A percentile compares a stretch with the other conserved stretches of the same genome.
phyloP scores from a whole-genome alignment of 2,329 filamentous ascomycete species.

The Plectosphaerella cucumerina region DNA sequence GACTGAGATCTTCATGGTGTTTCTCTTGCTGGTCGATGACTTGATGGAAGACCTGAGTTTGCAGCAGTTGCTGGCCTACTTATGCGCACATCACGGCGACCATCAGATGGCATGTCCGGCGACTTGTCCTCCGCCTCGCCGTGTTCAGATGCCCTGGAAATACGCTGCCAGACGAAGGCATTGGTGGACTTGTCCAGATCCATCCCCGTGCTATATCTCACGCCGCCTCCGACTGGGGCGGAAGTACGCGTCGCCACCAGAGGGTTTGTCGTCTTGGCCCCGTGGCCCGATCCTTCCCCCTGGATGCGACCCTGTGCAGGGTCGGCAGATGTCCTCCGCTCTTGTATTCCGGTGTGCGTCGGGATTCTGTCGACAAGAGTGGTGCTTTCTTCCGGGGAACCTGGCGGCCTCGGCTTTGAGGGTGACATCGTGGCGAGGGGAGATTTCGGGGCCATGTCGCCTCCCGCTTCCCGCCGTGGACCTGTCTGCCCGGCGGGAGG shows the following conservation, averaged over 20 bases:
- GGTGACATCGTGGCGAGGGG: too few species aligned
- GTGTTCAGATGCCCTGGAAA: not conserved
- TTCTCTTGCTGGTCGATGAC: not conserved
- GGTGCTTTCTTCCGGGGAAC: not conserved
- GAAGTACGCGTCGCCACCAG: not conserved
- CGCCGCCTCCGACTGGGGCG: not conserved
- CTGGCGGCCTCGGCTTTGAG: too few species aligned
- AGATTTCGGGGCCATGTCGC: too few species aligned
- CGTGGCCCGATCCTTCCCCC: not conserved
- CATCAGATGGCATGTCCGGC: not conserved
- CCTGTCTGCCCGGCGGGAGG: too few species aligned
- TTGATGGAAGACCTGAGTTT: not conserved
- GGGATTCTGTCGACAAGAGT: not conserved
- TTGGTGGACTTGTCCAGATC: not conserved
- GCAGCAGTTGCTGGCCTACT: not conserved
- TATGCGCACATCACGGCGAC: not conserved
- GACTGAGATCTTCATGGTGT: not conserved
- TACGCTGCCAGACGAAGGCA: not conserved
- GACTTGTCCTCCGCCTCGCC: not conserved
- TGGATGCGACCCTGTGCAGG: not conserved
- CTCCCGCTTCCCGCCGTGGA: too few species aligned
- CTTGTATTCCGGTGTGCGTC: not conserved
- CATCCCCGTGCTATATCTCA: not conserved
- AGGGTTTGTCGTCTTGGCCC: not conserved
- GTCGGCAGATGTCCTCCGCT: not conserved